A percentile compares a stretch with the other conserved stretches of the same genome.
Evolutionary conservation across 139 green algal species (phyloP).

Genomic region (Closterium sp.): DNA sequence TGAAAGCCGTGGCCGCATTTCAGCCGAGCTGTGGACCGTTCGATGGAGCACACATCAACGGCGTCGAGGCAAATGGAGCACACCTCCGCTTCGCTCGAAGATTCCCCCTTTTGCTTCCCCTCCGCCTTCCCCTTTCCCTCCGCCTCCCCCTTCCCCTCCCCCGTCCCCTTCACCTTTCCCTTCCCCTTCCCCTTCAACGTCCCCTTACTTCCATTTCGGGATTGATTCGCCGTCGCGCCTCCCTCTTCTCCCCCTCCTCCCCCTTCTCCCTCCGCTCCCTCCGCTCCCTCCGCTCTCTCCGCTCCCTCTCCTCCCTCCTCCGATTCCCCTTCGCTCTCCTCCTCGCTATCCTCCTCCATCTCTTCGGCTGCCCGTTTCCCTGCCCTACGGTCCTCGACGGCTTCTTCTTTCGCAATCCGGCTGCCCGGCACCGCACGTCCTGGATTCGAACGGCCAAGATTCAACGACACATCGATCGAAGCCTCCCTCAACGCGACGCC

Average conservation of each 20-base stretch:
- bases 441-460: too few species aligned
- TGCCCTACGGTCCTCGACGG: neutral
- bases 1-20: slow-evolving; percentile 40
- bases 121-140: neutral
- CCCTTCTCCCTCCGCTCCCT: neutral
- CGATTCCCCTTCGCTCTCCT: neutral
- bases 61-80: slow-evolving; percentile 37
- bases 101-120: neutral
- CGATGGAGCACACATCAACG: neutral
- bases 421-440: neutral
- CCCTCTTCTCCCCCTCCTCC: neutral
- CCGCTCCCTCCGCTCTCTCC: neutral
- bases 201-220: neutral
- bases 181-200: neutral
- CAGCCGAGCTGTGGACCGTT: slow-evolving; percentile 16
- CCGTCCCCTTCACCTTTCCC: neutral
- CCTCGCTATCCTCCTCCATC: neutral
- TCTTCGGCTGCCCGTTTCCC: slow-evolving; percentile 2
- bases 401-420: neutral
- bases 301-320: neutral
- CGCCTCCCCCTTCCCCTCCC: neutral
- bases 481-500: too few species aligned
- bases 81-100: neutral
- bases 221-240: neutral
- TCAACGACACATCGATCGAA: too few species aligned